Conservation (phyloP, 352 stramenopile genomes). For the Phytophthora lateralis region DNA sequence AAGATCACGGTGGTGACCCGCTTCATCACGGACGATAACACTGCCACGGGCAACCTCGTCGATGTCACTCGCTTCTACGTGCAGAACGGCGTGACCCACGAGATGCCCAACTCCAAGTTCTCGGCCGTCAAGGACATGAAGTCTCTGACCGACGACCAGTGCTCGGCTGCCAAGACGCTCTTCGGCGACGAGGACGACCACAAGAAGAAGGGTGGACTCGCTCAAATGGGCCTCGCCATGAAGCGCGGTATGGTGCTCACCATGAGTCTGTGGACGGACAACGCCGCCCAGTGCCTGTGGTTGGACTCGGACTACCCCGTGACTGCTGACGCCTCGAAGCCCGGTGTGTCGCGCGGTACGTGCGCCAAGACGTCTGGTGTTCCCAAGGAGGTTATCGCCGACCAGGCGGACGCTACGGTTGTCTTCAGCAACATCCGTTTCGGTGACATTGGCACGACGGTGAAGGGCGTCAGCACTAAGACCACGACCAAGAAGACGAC, state of each 20-base stretch:
- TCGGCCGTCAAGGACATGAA: conserved; percentile 23
- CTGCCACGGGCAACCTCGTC: conserved; percentile 15
- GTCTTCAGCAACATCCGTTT: conserved; percentile 48
- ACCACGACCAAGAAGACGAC: conserved; percentile 1
- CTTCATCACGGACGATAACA: conserved; percentile 33
- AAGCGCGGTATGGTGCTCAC: conserved; percentile 60
- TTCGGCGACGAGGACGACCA: conserved; percentile 61
- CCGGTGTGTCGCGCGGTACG: conserved; percentile 53
- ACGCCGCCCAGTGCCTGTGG: conserved; percentile 59
- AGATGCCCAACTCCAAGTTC: conserved; percentile 23
- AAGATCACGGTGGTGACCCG: conserved; percentile 32
- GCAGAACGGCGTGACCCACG: conserved; percentile 16
- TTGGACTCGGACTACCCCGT: conserved; percentile 62
- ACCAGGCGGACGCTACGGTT: conserved; percentile 50
- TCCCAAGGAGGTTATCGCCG: conserved; percentile 45
- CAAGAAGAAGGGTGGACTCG: conserved; percentile 35
- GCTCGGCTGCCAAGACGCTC: conserved; percentile 26
- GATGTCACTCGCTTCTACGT: conserved; percentile 29
- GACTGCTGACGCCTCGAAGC: conserved; percentile 30
- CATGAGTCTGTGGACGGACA: conserved; percentile 72
- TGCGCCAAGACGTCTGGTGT: conserved; percentile 47
- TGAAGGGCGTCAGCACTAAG: conserved; percentile 24
- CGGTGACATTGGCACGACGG: conserved; percentile 61
- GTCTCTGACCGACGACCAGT: conserved; percentile 26
- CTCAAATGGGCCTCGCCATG: conserved; percentile 49